phyloP scores from a whole-genome alignment of 805 yeast genomes.

The Limtongia smithiae region DNA sequence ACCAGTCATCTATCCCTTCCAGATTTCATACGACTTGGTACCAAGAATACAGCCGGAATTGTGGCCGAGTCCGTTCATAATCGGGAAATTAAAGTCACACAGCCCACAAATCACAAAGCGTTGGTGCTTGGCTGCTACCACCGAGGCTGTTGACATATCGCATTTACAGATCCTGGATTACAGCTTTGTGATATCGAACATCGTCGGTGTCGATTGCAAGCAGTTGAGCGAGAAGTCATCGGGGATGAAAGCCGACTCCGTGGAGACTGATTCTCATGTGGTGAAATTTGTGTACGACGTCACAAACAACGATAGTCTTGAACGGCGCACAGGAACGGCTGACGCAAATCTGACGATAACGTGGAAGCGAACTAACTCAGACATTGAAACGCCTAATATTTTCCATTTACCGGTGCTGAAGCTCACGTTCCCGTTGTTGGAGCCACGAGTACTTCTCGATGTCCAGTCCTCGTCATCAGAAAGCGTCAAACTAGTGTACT shows the following conservation, averaged over 20 bases:
- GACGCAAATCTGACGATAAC: conserved; percentile 33
- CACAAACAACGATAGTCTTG: conserved; percentile 21
- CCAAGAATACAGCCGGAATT: conserved; percentile 36
- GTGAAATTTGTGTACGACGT: conserved; percentile 30
- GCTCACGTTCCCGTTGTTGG: conserved; percentile 57
- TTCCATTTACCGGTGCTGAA: conserved; percentile 44
- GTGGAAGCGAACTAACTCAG: conserved; percentile 35
- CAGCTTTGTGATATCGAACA: conserved; percentile 27
- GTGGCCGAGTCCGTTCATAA: conserved; percentile 42
- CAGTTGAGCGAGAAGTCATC: conserved; percentile 4
- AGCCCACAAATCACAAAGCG: conserved; percentile 36
- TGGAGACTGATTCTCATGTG: conserved; percentile 22
- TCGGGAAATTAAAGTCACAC: conserved; percentile 28
- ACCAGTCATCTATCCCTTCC: conserved; percentile 38
- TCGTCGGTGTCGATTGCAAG: conserved; percentile 26
- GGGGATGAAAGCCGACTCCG: conserved; percentile 1
- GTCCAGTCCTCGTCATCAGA: conserved; percentile 29
- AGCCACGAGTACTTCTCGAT: conserved; percentile 60
- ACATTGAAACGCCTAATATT: conserved; percentile 8
- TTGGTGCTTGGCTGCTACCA: conserved; percentile 38
- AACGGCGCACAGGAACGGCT: conserved; percentile 26
- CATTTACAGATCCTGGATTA: conserved; percentile 30
- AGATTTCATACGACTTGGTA: conserved; percentile 38
- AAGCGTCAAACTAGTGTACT: conserved; percentile 43
- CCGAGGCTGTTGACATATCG: conserved; percentile 31